Percentiles rank a stretch among this genome's conserved stretches.
Conservation (phyloP, 495 filamentous ascomycete genomes). For the Penicillium cosmopolitanum region DNA sequence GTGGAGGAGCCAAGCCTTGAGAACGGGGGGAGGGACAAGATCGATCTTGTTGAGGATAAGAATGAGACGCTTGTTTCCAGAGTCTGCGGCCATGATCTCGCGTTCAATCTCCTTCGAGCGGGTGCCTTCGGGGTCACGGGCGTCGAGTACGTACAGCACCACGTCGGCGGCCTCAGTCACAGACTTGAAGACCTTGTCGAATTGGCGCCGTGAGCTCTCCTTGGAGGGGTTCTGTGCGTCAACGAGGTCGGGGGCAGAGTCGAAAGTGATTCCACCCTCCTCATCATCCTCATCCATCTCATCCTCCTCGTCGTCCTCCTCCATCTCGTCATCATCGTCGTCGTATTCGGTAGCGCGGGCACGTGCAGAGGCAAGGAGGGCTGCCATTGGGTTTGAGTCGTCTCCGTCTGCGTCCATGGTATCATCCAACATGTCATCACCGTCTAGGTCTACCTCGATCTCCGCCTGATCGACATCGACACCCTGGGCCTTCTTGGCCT, state of each 20-base stretch:
- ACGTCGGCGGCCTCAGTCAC: slow-evolving; percentile 91
- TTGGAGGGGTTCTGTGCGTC: slow-evolving; percentile 45
- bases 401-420: slow-evolving; percentile 59
- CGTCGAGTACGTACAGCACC: slow-evolving; percentile 91
- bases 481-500: slow-evolving; percentile 43
- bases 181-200: slow-evolving; percentile 95
- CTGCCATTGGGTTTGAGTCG: slow-evolving; percentile 87
- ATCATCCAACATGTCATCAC: slow-evolving; percentile 54
- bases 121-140: slow-evolving; percentile 89
- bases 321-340: slow-evolving; percentile 48
- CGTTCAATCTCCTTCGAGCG: slow-evolving; percentile 89
- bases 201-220: slow-evolving; percentile 80
- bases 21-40: slow-evolving; percentile 77
- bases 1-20: slow-evolving; percentile 82
- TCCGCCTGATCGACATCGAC: slow-evolving; percentile 10
- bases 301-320: slow-evolving; percentile 62
- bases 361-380: slow-evolving; percentile 85
- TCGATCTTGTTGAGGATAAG: slow-evolving; percentile 98
- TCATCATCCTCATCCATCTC: slow-evolving; percentile 58
- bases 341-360: slow-evolving; percentile 86
- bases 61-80: slow-evolving; percentile 84
- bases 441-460: slow-evolving; percentile 41
- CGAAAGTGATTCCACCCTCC: slow-evolving; percentile 34
- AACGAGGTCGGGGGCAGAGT: slow-evolving; percentile 34
- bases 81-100: slow-evolving; percentile 81